Evolutionary conservation across 805 yeast species (phyloP), one percentile per base, ranked within the genome.

Genomic region (Candida michaelii): DNA sequence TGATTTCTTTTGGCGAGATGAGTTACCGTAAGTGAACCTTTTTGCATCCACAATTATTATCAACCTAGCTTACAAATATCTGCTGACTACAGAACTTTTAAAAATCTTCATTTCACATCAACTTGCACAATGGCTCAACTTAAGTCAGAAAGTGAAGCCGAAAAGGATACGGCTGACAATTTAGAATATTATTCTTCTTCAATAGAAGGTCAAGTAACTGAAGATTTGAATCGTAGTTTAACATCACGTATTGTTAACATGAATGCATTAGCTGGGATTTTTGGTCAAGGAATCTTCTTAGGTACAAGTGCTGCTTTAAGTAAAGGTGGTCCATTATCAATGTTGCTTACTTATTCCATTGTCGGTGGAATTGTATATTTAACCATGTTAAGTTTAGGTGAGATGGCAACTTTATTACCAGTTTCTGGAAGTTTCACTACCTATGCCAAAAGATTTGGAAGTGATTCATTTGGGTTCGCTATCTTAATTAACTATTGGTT

Each of bases 341-440:
- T 67, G 44, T 55, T 68, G 27, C 46, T 69, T 23, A 55, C 66
- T 40, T 66, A 67, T 51, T 39, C 58, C 16, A 55, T 68, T 14
- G 66, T 66, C 19, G 72, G 70, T 13, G 51, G 65, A 9, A 63
- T 79, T 40, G 80, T 78, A 3, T 79, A 73, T 49, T 56, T 73
- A 47, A 79, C 80, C 9, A 73, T 79, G 75, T 60, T 75, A 34
- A 59, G 73, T 27, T 62, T 79, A 33, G 83, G 83, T 9, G 83
- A 78, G 51, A 77, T 78, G 81, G 61, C 79, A 3, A 73, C 81
- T 1, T 70, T 62, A 40, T 63, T 69, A 59, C 84, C 85, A 3
- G 73, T 71, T 18, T 71, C 79, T 2, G 81, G 80, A n/a, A 73
- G 79, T 5, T 74, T 76, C 44, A 69, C 79, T 19, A 64, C 76